These are phyloP conservation scores for Sporothrix brasiliensis DNA, from an alignment of 2,329 filamentous ascomycete genomes.

Conservation along the genomic window DNA sequence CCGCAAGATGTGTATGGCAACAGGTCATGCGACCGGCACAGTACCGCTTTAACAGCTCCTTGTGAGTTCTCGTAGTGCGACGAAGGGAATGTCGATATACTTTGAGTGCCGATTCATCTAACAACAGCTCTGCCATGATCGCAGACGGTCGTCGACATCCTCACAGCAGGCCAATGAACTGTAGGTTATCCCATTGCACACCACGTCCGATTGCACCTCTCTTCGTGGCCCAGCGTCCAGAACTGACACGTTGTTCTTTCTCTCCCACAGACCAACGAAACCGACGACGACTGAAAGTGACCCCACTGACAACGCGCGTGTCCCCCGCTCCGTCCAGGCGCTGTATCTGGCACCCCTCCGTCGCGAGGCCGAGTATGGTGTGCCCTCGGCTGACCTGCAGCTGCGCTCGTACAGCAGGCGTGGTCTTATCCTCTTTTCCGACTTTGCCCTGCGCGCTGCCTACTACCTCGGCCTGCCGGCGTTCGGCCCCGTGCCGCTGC, in stretches of 20 bases:
- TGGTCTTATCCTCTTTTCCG: slow-evolving; percentile 90
- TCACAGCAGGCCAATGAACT: neutral
- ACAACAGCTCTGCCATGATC: neutral
- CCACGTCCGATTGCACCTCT: neutral
- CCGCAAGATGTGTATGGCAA: slow-evolving; percentile 31
- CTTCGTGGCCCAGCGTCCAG: too few species aligned
- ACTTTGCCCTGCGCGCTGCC: slow-evolving; percentile 91
- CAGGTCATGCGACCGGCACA: slow-evolving; percentile 32
- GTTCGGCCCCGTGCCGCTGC: slow-evolving; percentile 81
- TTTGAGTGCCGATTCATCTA: neutral
- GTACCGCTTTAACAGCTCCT: slow-evolving; percentile 31
- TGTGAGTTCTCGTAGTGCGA: slow-evolving; percentile 31
- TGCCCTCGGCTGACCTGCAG: slow-evolving; percentile 88
- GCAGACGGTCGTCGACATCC: neutral
- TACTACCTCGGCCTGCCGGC: slow-evolving; percentile 91
- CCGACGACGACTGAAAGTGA: neutral
- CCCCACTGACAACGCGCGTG: slow-evolving; percentile 50
- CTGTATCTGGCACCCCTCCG: slow-evolving; percentile 84
- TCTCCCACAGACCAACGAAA: neutral
- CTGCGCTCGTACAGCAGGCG: slow-evolving; percentile 87
- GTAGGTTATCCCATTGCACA: neutral
- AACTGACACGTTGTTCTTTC: neutral
- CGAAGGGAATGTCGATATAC: too few species aligned
- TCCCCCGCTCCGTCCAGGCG: slow-evolving; percentile 80
- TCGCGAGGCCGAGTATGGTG: slow-evolving; percentile 70